Conservation (phyloP, 306 rosid species). For the Abrus precatorius region DNA sequence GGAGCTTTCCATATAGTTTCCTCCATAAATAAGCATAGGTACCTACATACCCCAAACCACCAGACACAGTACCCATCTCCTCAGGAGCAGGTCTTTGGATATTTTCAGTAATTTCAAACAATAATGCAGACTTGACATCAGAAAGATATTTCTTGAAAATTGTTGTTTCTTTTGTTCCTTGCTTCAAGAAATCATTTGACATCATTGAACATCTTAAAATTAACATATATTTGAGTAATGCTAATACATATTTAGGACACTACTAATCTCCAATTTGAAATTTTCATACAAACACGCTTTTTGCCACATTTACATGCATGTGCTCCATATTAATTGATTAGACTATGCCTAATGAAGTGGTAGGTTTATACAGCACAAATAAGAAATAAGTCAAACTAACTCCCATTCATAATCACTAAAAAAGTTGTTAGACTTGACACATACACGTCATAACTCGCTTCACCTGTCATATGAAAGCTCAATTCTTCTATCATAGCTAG, state of each 20-base stretch:
- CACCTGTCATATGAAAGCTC: not conserved
- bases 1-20: constrained; percentile 7
- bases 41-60: not conserved
- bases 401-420: not conserved
- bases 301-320: not conserved
- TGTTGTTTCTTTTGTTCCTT: not conserved
- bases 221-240: not conserved
- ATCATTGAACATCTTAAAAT: not conserved
- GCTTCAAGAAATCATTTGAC: not conserved
- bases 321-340: constrained; percentile 18
- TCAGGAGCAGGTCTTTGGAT: not conserved
- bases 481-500: not conserved
- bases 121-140: not conserved
- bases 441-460: not conserved
- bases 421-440: not conserved
- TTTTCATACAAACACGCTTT: not conserved
- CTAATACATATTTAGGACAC: not conserved
- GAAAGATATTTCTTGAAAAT: not conserved
- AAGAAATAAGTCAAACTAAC: constrained; percentile 1
- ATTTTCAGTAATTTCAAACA: not conserved
- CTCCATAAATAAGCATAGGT: constrained; percentile 15
- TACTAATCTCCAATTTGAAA: not conserved
- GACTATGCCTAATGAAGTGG: not conserved
- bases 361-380: not conserved
- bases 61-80: not conserved